Evolutionary conservation across 306 rosid genomes (phyloP), one percentile per base, ranked within the genome.

Genomic region (Glycyrrhiza uralensis): DNA sequence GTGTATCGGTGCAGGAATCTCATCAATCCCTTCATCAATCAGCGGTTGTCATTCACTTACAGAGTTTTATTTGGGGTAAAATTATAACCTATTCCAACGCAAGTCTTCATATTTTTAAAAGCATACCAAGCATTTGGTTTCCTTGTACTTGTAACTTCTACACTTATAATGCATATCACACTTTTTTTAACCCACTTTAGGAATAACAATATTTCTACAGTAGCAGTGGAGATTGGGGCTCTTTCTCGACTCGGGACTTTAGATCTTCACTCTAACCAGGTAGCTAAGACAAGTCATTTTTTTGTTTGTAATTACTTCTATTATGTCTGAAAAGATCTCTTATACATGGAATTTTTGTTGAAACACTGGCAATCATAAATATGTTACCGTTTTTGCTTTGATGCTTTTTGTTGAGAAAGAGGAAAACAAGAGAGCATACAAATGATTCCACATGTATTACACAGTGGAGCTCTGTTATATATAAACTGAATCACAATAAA

Each of bases 211-310:
- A 81, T 91, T 60, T 74, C 88, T 72, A 66, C 83, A 15, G 72
- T 93, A 80, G 96, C 98, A 24, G 82, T 55, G 41, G 97, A 90
- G 80, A 80, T 91, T 49, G 96, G 89, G 51, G 82, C 56, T 6
- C 98, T 93, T 74, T 84, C 94, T 70, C 86, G 5, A 38, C 83
- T 93, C n/a, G 96, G 94, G 75, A 93, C 92, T 51, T 87, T 93
- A 20, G 97, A 86, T 87, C 97, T 93, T 71, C 94, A 83, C 47
- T 90, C 98, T 76, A 93, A 93, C 83, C 89, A 89, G 97, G 98
- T 93, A 83, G 42, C 17, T 35, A 24, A 67, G 67, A 33, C 17
- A 76, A 69, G 50, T 20, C 47, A 47, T 57, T 10, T n/a, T 32
- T 45, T 66, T 58, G 1, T 63, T 69, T 52, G n/a, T 69, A 54